Base-by-base conservation (phyloP, 2,329 filamentous ascomycete species). In the Fusarium humuli region DNA sequence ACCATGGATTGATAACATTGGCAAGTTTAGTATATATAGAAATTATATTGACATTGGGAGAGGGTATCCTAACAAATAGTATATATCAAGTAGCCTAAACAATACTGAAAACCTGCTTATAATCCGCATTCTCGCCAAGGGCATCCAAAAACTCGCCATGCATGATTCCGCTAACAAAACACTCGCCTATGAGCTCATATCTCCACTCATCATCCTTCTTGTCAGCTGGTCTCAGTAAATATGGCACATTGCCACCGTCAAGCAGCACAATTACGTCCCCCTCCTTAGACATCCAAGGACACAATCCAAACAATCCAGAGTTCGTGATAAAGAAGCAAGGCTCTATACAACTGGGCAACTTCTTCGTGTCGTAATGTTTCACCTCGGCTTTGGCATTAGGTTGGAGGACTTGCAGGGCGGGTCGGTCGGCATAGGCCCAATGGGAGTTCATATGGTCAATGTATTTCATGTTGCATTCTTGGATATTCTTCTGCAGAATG, bases 161-260 rank as follows among this genome's bases (percentile, higher is more conserved):
- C 68, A 71, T 71, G 6, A 71, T 61, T 2, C 68, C 67, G 3
- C 58, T 50, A 0, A 71, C 59, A 37, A 57, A 71, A 2, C 68
- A 71, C n/a, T 71, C 67, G 3, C 68, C 67, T 1, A 58, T 34
- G n/a, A 71, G 30, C 50, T 65, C 42, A 47, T 48, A 69, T 12
- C 1, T n/a, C 6, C 22, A 13, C 1, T 44, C 40, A 2, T 18
- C 32, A 1, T 34, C 18, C 7, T 52, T n/a, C 6, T 20, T 41
- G 2, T 32, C 37, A 2, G 42, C n/a, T 4, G 52, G 30, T 6
- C 63, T 45, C 6, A 72, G 18, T 1, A 71, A 11, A 20, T 66
- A 72, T 2, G 70, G 70, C 0, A 71, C 70, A 13, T 68, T 71
- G 0, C 60, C 70, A 1, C 70, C 70, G 20, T 67, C 53, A 0